A percentile compares a stretch with the other conserved stretches of the same genome.
These are phyloP conservation scores for Ophiocordyceps camponoti-rufipedis DNA, from an alignment of 2,329 filamentous ascomycete species.

Conservation along the genomic window DNA sequence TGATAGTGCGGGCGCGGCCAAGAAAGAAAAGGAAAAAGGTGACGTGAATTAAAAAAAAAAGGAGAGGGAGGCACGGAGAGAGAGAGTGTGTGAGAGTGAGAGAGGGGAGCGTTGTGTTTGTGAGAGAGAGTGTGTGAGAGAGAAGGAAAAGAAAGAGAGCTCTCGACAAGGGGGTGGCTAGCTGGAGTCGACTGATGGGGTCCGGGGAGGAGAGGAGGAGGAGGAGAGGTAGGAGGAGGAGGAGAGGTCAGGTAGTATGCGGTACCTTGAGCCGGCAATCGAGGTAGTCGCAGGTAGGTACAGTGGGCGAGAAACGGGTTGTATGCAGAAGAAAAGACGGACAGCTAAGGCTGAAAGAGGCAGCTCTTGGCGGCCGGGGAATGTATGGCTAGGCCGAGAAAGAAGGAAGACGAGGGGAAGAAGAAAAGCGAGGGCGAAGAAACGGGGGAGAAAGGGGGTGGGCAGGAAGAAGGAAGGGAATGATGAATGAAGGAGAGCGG, in stretches of 20 bases:
- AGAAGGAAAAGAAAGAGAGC: background rate
- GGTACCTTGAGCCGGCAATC: background rate
- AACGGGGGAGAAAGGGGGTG: background rate
- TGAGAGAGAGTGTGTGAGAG: too few relatives aligned
- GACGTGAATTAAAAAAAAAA: background rate
- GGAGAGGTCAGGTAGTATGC: background rate
- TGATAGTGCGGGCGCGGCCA: background rate
- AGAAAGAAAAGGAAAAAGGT: background rate
- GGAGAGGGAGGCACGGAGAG: too few relatives aligned
- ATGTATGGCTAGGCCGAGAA: background rate
- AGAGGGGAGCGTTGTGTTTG: too few relatives aligned
- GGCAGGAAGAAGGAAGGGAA: background rate
- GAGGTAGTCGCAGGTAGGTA: background rate
- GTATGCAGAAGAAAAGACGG: background rate
- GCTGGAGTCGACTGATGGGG: background rate
- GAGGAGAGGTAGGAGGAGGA: background rate
- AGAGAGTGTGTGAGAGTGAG: too few relatives aligned
- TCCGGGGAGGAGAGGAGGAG: background rate
- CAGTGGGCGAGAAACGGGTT: too few relatives aligned
- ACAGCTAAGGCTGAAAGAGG: background rate
- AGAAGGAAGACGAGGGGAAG: background rate
- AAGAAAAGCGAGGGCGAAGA: background rate
- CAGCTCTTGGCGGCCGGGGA: background rate
- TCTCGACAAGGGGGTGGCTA: background rate
- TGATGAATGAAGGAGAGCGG: background rate